Evolutionary conservation across 352 stramenopile species (phyloP).

Genomic region (Thraustotheca clavata): DNA sequence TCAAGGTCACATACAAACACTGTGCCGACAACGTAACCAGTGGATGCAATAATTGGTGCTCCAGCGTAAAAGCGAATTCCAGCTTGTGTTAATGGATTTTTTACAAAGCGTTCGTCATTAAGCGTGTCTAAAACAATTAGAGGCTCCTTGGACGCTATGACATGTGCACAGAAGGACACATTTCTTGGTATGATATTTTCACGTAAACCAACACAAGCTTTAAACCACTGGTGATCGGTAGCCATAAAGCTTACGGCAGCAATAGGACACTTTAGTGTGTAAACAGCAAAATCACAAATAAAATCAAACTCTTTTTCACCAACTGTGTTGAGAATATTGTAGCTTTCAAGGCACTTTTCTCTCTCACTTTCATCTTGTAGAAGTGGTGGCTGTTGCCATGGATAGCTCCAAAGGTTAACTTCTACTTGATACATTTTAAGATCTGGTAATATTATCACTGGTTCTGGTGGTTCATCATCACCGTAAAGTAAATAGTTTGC

Average conservation of each 20-base stretch:
- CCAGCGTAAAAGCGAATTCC: conserved; percentile 18
- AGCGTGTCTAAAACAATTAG: conserved; percentile 77
- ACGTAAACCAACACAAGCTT: conserved; percentile 54
- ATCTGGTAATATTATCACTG: not conserved
- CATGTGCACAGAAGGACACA: conserved; percentile 53
- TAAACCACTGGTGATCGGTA: conserved; percentile 56
- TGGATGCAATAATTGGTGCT: conserved; percentile 35
- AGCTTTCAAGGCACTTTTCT: conserved; percentile 36
- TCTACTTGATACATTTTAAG: not conserved
- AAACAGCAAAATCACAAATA: conserved; percentile 72
- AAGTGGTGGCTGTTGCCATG: conserved; percentile 57
- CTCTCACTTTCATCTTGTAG: conserved; percentile 42
- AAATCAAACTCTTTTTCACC: conserved; percentile 65
- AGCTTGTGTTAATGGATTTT: conserved; percentile 64
- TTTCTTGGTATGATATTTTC: conserved; percentile 47
- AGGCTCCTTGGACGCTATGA: conserved; percentile 35
- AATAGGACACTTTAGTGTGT: conserved; percentile 59
- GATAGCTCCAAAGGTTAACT: no score
- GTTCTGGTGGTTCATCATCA: not conserved
- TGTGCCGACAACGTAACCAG: conserved; percentile 66
- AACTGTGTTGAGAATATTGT: conserved; percentile 50
- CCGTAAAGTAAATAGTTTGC: not conserved
- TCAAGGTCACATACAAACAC: conserved; percentile 82
- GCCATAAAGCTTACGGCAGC: conserved; percentile 63
- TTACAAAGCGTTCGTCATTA: conserved; percentile 74